Base-by-base conservation (phyloP, 2,329 filamentous ascomycete genomes). In the Alternaria gaisen region DNA sequence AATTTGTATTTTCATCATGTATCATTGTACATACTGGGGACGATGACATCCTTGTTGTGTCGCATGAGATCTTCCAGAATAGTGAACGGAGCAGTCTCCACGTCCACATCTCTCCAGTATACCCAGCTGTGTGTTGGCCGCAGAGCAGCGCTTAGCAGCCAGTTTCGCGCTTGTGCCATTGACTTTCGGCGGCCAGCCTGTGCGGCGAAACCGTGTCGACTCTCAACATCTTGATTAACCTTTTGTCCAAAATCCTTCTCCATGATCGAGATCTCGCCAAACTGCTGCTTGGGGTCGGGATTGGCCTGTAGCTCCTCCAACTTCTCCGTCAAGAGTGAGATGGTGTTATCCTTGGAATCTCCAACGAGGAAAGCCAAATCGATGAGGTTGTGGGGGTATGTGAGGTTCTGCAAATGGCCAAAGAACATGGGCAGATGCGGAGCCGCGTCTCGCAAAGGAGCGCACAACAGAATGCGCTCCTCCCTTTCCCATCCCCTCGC, bases 231-330 rank as follows among this genome's bases (percentile, higher is more conserved):
- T 80, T 99, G 95, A 66, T 97, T 92, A 61, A 99, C 95, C 77
- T 94, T 94, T 78, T 99, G 95, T 3, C 95, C 95, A 82, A 99
- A 99, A 79, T 99, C 94, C 82, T 99, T 99, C 81, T 98, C 93
- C 67, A 99, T 94, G 61, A 99, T 95, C 0, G 93, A 97, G 60
- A 99, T 95, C 81, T 99, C 95, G 62, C 95, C 95, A 75, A 94
- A 99, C 16, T 91, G 89, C 80, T 94, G 90, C 70, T 88, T 90
- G 11, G 90, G 88, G 70, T 97, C 91, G 22, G 89, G 84, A 63
- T 95, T 87, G 24, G 87, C 88, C 80, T 99, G 95, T 14, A 97
- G 85, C 41, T 89, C 87, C 69, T 92, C 87, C 54, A 99, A 82
- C 72, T 91, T 89, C 59, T 91, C 83, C 5, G 90, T 88, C 52